Conservation (phyloP, 1,139 yeast species). For the Diutina sp. region DNA sequence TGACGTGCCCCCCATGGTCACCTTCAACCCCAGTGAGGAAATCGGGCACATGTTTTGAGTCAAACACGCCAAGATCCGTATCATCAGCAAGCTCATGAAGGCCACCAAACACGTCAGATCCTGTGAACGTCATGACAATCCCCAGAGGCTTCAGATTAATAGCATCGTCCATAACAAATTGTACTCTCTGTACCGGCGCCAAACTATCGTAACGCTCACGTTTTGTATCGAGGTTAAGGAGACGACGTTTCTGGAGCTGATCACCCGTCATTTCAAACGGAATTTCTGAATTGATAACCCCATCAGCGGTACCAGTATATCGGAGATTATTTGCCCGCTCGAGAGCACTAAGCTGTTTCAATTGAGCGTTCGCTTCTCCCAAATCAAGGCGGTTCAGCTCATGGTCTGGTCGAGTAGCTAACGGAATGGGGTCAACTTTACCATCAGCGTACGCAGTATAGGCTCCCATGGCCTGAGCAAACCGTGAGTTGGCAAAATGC, state of each 20-base stretch:
- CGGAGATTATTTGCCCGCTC: slow-evolving; percentile 5
- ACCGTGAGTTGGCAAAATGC: slow-evolving; percentile 48
- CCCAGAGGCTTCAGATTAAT: slow-evolving; percentile 9
- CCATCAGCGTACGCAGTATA: slow-evolving; percentile 67
- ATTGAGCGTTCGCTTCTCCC: slow-evolving; percentile 4
- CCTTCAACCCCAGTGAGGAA: slow-evolving; percentile 81
- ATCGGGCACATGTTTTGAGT: slow-evolving; percentile 47
- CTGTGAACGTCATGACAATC: slow-evolving; percentile 42
- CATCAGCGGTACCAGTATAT: background rate
- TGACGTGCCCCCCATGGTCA: slow-evolving; percentile 10
- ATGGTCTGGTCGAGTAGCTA: slow-evolving; percentile 12
- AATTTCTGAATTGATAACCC: background rate
- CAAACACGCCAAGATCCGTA: slow-evolving; percentile 14
- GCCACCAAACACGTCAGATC: slow-evolving; percentile 75
- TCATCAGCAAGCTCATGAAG: slow-evolving; percentile 53
- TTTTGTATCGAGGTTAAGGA: slow-evolving; percentile 8
- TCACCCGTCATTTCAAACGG: background rate
- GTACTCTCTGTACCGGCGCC: slow-evolving; percentile 42
- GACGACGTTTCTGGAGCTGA: background rate
- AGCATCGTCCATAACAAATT: slow-evolving; percentile 25
- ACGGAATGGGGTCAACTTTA: slow-evolving; percentile 47
- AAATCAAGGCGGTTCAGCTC: slow-evolving; percentile 1
- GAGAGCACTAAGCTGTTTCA: slow-evolving; percentile 6
- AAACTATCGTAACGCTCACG: slow-evolving; percentile 30
- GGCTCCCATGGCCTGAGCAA: slow-evolving; percentile 45